Evolutionary conservation across 495 filamentous ascomycete species (phyloP).

Genomic region (Aspergillus funiculosus): DNA sequence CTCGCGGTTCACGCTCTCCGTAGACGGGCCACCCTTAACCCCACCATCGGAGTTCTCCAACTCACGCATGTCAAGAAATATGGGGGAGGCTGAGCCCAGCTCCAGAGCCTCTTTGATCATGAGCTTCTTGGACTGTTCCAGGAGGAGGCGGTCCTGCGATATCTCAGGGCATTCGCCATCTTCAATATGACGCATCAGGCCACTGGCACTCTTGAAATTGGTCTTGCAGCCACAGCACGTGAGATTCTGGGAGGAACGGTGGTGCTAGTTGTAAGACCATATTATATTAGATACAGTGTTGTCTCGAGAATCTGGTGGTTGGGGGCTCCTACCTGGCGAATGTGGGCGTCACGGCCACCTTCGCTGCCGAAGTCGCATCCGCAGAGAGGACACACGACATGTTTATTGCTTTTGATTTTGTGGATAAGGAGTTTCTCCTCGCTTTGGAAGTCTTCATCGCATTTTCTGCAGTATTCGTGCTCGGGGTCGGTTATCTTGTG

Average conservation of each 20-base stretch:
- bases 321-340: slow-evolving; percentile 43
- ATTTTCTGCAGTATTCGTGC: slow-evolving; percentile 48
- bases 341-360: slow-evolving; percentile 41
- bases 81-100: neutral
- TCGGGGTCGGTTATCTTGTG: slow-evolving; percentile 41
- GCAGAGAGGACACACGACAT: slow-evolving; percentile 49
- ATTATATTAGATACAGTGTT: no score
- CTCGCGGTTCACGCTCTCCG: slow-evolving; percentile 6
- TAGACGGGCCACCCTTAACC: slow-evolving; percentile 3
- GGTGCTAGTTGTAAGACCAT: slow-evolving; percentile 24
- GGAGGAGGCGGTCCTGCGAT: slow-evolving; percentile 24
- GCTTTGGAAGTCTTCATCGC: slow-evolving; percentile 44
- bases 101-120: slow-evolving; percentile 27
- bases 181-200: slow-evolving; percentile 48
- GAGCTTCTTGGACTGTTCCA: slow-evolving; percentile 34
- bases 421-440: slow-evolving; percentile 38
- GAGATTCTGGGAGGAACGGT: slow-evolving; percentile 40
- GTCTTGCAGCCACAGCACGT: slow-evolving; percentile 41
- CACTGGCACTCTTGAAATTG: slow-evolving; percentile 39
- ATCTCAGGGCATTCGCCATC: slow-evolving; percentile 37
- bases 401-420: slow-evolving; percentile 34
- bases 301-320: no score
- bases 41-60: slow-evolving; percentile 12
- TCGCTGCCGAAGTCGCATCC: slow-evolving; percentile 45
- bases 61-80: neutral